Percentiles rank a stretch among this genome's conserved stretches.
phyloP scores from a whole-genome alignment of 1,284 basidiomycete genomes.

The Malassezia brasiliensis region DNA sequence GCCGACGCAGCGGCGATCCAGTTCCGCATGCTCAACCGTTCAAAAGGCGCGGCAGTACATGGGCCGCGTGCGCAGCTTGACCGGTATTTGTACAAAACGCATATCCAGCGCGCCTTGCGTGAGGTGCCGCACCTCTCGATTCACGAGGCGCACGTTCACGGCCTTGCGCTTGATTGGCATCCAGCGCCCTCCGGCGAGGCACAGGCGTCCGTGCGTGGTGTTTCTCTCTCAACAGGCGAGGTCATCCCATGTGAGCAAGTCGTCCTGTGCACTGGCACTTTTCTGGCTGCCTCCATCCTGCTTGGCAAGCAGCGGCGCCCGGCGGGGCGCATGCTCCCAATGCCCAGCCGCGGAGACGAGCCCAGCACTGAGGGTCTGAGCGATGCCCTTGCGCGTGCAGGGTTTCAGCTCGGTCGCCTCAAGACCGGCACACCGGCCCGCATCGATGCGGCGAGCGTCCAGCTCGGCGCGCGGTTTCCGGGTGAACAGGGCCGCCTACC shows the following conservation, averaged over 20 bases:
- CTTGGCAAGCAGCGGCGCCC: constrained; percentile 69
- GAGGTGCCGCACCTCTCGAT: constrained; percentile 63
- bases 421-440: constrained; percentile 84
- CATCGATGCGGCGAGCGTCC: constrained; percentile 61
- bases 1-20: constrained; percentile 75
- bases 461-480: constrained; percentile 52
- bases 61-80: constrained; percentile 83
- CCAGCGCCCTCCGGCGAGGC: constrained; percentile 19
- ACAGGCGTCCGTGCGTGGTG: constrained; percentile 59
- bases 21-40: constrained; percentile 72
- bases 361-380: constrained; percentile 58
- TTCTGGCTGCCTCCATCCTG: constrained; percentile 77
- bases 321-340: constrained; percentile 70
- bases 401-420: constrained; percentile 68
- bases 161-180: constrained; percentile 60
- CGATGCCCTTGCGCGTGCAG: constrained; percentile 61
- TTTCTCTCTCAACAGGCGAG: constrained; percentile 66
- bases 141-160: constrained; percentile 65
- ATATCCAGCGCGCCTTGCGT: constrained; percentile 65
- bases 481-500: constrained; percentile 12
- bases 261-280: constrained; percentile 80
- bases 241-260: constrained; percentile 66
- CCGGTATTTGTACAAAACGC: constrained; percentile 65
- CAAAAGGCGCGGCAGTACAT: constrained; percentile 79
- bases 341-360: constrained; percentile 54